These are phyloP conservation scores for Salix exigua DNA, from an alignment of 345 rosid genomes.

Conservation along the genomic window DNA sequence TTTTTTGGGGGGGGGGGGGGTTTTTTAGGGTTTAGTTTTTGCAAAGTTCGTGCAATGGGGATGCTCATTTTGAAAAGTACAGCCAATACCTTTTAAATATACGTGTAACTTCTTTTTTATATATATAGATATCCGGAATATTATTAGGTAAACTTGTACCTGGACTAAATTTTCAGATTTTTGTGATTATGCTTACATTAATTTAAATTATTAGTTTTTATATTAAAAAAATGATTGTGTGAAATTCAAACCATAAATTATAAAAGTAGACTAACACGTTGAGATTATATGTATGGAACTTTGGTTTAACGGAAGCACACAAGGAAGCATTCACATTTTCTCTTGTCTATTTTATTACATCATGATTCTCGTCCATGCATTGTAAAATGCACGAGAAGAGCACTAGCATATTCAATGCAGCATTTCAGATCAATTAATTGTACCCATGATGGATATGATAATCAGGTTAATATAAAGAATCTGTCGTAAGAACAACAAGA, in stretches of 20 bases:
- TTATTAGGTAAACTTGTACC: too few relatives aligned
- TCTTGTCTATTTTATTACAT: neutral
- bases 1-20: neutral
- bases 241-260: too few relatives aligned
- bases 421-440: neutral
- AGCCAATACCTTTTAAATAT: neutral
- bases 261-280: too few relatives aligned
- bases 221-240: too few relatives aligned
- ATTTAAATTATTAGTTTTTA: too few relatives aligned
- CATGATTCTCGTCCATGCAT: neutral
- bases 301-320: neutral
- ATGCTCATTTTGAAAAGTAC: conserved; percentile 10
- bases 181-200: too few relatives aligned
- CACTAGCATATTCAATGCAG: neutral
- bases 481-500: too few relatives aligned
- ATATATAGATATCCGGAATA: too few relatives aligned
- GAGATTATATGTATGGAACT: too few relatives aligned
- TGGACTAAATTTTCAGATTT: too few relatives aligned
- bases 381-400: neutral
- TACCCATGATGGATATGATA: neutral
- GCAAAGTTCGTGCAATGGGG: conserved; percentile 41
- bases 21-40: neutral
- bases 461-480: neutral
- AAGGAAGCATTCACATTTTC: neutral
- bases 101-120: too few relatives aligned